Conservation (phyloP, 768 basidiomycete genomes). For the Mycena leptocephala region DNA sequence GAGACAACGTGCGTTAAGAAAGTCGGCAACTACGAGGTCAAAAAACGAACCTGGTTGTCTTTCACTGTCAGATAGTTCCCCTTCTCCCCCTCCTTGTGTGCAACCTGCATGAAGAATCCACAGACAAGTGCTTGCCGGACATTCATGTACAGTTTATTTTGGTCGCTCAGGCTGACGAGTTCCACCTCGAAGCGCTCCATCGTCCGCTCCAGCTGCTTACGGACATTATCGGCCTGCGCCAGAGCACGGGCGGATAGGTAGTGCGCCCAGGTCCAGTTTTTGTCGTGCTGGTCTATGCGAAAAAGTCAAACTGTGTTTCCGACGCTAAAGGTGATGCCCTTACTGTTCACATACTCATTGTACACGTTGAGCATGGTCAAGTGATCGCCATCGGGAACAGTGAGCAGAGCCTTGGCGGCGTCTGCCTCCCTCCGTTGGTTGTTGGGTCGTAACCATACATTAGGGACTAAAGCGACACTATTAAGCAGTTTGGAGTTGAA, state of each 20-base stretch:
- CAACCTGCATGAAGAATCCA: conserved; percentile 99
- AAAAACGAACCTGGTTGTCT: conserved; percentile 85
- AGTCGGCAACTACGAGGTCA: not conserved
- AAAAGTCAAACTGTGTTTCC: not conserved
- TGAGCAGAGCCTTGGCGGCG: conserved; percentile 89
- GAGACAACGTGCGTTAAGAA: not conserved
- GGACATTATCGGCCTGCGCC: conserved; percentile 94
- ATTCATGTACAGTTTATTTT: conserved; percentile 79
- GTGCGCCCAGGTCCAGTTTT: conserved; percentile 93
- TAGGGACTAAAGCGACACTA: conserved; percentile 74
- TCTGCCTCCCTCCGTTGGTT: conserved; percentile 94
- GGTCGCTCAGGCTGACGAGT: conserved; percentile 77
- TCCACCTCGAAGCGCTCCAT: conserved; percentile 95
- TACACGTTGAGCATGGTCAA: conserved; percentile 95
- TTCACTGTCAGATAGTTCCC: conserved; percentile 92
- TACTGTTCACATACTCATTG: conserved; percentile 91
- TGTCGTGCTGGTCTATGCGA: conserved; percentile 78
- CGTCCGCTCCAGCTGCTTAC: conserved; percentile 87
- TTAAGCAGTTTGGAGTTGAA: not conserved
- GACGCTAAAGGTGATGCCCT: conserved; percentile 39
- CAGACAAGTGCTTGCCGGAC: conserved; percentile 90
- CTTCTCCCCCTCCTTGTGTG: conserved; percentile 95
- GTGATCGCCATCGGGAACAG: conserved; percentile 97
- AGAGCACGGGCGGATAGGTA: conserved; percentile 90
- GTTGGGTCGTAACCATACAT: conserved; percentile 94